Evolutionary conservation across 805 yeast species (phyloP).

Genomic region (Saccharomycopsis olivae): DNA sequence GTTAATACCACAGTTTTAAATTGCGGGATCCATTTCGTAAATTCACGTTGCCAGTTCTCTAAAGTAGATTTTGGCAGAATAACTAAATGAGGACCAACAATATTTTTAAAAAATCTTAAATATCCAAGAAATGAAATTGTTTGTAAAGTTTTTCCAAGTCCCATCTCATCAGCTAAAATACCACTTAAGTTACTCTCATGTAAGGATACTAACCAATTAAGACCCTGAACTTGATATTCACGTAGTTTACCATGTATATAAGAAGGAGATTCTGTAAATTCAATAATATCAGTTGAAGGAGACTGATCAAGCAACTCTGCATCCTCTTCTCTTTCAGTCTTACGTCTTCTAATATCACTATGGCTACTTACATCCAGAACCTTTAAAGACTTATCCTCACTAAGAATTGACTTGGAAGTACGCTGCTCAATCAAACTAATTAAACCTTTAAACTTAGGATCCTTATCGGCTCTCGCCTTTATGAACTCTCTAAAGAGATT

Average conservation of each 20-base stretch:
- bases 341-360: slow-evolving; percentile 42
- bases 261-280: slow-evolving; percentile 77
- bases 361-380: slow-evolving; percentile 1
- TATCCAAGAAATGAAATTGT: slow-evolving; percentile 71
- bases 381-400: neutral
- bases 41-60: slow-evolving; percentile 74
- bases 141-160: slow-evolving; percentile 72
- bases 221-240: slow-evolving; percentile 70
- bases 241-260: slow-evolving; percentile 56
- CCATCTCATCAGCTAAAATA: slow-evolving; percentile 81
- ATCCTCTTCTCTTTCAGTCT: slow-evolving; percentile 72
- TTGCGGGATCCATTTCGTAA: slow-evolving; percentile 72
- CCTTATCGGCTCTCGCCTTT: slow-evolving; percentile 69
- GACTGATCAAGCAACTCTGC: slow-evolving; percentile 45
- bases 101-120: slow-evolving; percentile 47
- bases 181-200: slow-evolving; percentile 63
- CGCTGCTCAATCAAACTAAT: slow-evolving; percentile 46
- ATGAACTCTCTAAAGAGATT: slow-evolving; percentile 83
- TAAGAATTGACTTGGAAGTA: slow-evolving; percentile 26
- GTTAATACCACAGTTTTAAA: slow-evolving; percentile 59
- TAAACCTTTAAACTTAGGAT: slow-evolving; percentile 53
- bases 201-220: slow-evolving; percentile 66
- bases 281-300: slow-evolving; percentile 33
- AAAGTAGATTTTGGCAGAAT: slow-evolving; percentile 74
- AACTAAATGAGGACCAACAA: slow-evolving; percentile 64